Base-by-base conservation (phyloP, 2,329 filamentous ascomycete species). In the Penicillium sp. region DNA sequence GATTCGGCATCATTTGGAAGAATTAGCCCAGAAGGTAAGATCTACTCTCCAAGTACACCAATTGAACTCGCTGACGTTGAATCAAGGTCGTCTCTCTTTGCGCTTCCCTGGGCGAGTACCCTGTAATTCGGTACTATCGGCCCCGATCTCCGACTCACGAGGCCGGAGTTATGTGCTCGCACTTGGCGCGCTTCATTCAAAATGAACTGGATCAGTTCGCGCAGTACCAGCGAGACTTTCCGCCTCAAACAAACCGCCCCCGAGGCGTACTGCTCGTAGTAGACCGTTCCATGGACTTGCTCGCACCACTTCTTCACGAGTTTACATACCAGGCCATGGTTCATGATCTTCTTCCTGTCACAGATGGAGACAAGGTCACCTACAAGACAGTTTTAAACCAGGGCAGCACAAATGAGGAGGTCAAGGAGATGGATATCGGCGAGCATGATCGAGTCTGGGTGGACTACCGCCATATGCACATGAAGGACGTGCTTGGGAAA, bases 291-390 rank as follows among this genome's bases (percentile, higher is more conserved):
- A 94, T 99, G 88, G 94, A 99, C 71, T 75, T 97, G 4, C 85
- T 88, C 76, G 87, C 93, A 0, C 94, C 94, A 1, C 76, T 97
- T 12, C 70, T 97, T 4, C 94, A 99, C 74, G 94, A 99, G 68
- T 97, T 99, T 70, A 97, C 94, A 13, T 99, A 97, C 71, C 94
- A 99, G 74, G 91, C 94, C 48, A 97, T 99, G 93, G 93, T 91
- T 4, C 90, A 97, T 72, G 94, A 99, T 69, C 79, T 99, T 9
- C 77, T 99, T 31, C 88, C 89, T 0, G 91, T 99, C 68, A 86
- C 89, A 65, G 94, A 97, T 51, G 87, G 84, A 25, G 91, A 96
- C 61, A 96, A 94, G 71, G 83, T 95, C 10, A 91, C 88, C 0
- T 99, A 92, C 70, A 87, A 86, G 62, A 92, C 91, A 50, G 79